Conservation (phyloP, 139 green algal species). For the Coccomyxa sp. region DNA sequence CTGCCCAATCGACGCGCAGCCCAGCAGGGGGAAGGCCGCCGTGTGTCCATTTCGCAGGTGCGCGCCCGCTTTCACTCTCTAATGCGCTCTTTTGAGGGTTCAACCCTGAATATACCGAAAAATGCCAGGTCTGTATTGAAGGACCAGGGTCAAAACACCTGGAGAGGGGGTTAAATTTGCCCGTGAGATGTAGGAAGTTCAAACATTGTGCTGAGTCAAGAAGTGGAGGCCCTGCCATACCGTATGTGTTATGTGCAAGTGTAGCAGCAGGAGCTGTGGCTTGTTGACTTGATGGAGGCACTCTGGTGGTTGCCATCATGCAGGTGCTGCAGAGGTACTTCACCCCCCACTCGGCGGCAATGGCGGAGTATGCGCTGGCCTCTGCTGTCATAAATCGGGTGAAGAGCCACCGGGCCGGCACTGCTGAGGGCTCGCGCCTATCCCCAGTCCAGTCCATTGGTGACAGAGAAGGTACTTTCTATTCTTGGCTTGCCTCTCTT, state of each 20-base stretch:
- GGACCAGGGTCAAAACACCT: too few species aligned
- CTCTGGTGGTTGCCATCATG: neutral
- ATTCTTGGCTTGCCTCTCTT: too few species aligned
- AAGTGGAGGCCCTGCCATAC: too few species aligned
- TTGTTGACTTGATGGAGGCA: too few species aligned
- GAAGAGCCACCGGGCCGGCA: neutral
- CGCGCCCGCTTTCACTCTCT: neutral
- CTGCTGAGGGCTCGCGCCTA: neutral
- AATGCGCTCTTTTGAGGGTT: neutral
- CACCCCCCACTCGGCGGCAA: conserved; percentile 11
- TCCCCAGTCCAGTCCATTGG: neutral
- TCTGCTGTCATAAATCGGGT: neutral
- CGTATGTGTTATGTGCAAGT: too few species aligned
- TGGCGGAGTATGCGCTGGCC: neutral
- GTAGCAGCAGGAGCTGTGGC: too few species aligned
- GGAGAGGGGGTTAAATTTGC: too few species aligned
- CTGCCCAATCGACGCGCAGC: neutral
- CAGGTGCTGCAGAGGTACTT: conserved; percentile 20
- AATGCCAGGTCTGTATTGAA: too few species aligned
- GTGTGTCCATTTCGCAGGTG: neutral
- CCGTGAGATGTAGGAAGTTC: too few species aligned
- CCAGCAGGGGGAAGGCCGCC: neutral
- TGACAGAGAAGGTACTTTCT: neutral
- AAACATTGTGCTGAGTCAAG: too few species aligned
- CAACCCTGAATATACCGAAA: too few species aligned